A percentile compares a stretch with the other conserved stretches of the same genome.
These are phyloP conservation scores for Diaporthe batatas DNA, from an alignment of 2,329 filamentous ascomycete genomes.

Conservation along the genomic window DNA sequence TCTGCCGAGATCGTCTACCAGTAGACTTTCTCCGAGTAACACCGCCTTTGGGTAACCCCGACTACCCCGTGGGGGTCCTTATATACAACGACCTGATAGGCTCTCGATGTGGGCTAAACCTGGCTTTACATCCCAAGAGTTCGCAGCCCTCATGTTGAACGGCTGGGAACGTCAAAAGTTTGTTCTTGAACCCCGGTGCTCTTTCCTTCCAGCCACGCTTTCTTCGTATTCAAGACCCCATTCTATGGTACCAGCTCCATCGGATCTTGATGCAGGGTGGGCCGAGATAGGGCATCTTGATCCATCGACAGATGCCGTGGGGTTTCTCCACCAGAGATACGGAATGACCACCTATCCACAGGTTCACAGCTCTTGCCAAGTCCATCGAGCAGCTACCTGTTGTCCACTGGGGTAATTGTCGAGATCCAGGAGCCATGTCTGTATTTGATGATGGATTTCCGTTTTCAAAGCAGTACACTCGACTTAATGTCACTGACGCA, in stretches of 20 bases:
- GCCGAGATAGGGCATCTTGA: slow-evolving; percentile 27
- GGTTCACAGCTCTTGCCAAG: slow-evolving; percentile 76
- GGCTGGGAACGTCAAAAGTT: too few relatives aligned
- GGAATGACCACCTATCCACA: slow-evolving; percentile 74
- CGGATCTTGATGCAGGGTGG: background rate
- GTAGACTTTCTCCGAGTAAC: background rate
- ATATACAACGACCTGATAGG: background rate
- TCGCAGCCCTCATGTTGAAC: background rate
- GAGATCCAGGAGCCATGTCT: slow-evolving; percentile 82
- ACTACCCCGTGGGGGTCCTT: slow-evolving; percentile 23
- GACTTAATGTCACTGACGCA: slow-evolving; percentile 88
- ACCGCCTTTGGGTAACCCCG: background rate
- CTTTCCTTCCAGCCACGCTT: background rate
- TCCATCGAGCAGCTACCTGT: slow-evolving; percentile 82
- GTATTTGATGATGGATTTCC: slow-evolving; percentile 85
- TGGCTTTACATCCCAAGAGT: too few relatives aligned
- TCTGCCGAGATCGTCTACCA: background rate
- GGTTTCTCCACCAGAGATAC: slow-evolving; percentile 67
- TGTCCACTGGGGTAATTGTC: slow-evolving; percentile 82
- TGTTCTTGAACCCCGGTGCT: background rate
- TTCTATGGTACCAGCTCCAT: background rate
- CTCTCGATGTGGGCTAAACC: background rate
- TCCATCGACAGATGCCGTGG: slow-evolving; percentile 57
- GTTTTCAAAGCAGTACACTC: slow-evolving; percentile 81
- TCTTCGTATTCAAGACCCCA: background rate